A percentile compares a stretch with the other conserved stretches of the same genome.
These are phyloP conservation scores for Quercus tomentella DNA, from an alignment of 331 rosid species.

Conservation along the genomic window DNA sequence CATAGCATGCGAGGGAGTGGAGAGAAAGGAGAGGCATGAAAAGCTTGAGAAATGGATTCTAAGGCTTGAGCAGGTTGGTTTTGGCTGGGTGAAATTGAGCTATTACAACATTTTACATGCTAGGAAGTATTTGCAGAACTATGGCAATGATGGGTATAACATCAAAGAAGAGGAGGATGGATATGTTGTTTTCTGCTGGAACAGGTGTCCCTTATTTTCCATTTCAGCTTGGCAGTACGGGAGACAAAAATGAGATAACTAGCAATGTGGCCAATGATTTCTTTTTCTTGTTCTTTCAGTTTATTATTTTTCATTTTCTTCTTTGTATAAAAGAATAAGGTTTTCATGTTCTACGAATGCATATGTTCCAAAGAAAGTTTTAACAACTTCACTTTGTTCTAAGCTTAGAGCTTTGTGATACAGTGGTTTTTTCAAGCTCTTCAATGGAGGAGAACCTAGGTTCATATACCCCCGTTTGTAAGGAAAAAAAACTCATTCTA, in stretches of 20 bases:
- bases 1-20: constrained; percentile 75
- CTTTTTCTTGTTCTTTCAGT: background rate
- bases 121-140: constrained; percentile 39
- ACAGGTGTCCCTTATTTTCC: constrained; percentile 61
- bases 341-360: background rate
- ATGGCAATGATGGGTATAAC: constrained; percentile 50
- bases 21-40: constrained; percentile 77
- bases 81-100: constrained; percentile 47
- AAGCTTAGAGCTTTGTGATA: too few species aligned
- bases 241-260: constrained; percentile 14
- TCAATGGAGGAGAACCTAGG: too few species aligned
- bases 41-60: constrained; percentile 67
- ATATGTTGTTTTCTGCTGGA: constrained; percentile 56
- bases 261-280: constrained; percentile 4
- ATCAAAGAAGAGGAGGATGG: constrained; percentile 41
- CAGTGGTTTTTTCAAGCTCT: too few species aligned
- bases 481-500: too few species aligned
- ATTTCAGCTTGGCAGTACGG: constrained; percentile 68
- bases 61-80: constrained; percentile 64
- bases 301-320: constrained; percentile 1
- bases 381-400: background rate
- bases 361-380: background rate
- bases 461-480: too few species aligned
- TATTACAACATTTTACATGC: constrained; percentile 53
- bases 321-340: constrained; percentile 17